Conservation (phyloP, 1,284 basidiomycete genomes). For the Cutaneotrichosporon dermatis region DNA sequence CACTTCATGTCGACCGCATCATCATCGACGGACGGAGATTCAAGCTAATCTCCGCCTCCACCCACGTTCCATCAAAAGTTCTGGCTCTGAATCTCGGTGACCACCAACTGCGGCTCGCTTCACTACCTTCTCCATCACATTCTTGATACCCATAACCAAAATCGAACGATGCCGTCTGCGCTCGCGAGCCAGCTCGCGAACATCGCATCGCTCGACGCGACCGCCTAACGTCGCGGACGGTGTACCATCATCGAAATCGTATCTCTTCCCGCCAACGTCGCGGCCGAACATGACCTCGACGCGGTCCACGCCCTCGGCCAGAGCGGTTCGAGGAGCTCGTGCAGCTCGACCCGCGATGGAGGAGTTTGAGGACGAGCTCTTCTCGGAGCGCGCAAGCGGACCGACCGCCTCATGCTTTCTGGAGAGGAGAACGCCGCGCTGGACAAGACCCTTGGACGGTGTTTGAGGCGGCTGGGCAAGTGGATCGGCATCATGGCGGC, state of each 20-base stretch:
- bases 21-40: slow-evolving; percentile 5
- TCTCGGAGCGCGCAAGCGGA: slow-evolving; percentile 69
- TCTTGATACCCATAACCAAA: not conserved
- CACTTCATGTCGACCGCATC: not conserved
- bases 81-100: not conserved
- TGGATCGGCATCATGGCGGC: slow-evolving; percentile 73
- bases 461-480: slow-evolving; percentile 68
- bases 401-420: slow-evolving; percentile 77
- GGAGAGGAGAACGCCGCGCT: slow-evolving; percentile 62
- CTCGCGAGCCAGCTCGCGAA: slow-evolving; percentile 79
- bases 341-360: slow-evolving; percentile 56
- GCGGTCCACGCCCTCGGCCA: slow-evolving; percentile 76
- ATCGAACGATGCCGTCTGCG: slow-evolving; percentile 54
- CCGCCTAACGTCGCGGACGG: slow-evolving; percentile 60
- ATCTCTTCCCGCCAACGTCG: slow-evolving; percentile 80
- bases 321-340: slow-evolving; percentile 68
- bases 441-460: slow-evolving; percentile 50
- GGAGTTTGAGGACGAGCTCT: slow-evolving; percentile 63
- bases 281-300: slow-evolving; percentile 77
- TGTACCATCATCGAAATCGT: slow-evolving; percentile 59
- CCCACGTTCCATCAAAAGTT: slow-evolving; percentile 11
- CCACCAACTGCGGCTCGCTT: no score
- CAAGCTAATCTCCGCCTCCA: slow-evolving; percentile 4
- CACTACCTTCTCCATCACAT: no score
- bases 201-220: slow-evolving; percentile 72